Evolutionary conservation across 805 yeast genomes (phyloP), one percentile per base, ranked within the genome.

Genomic region (Peterozyma toletana): DNA sequence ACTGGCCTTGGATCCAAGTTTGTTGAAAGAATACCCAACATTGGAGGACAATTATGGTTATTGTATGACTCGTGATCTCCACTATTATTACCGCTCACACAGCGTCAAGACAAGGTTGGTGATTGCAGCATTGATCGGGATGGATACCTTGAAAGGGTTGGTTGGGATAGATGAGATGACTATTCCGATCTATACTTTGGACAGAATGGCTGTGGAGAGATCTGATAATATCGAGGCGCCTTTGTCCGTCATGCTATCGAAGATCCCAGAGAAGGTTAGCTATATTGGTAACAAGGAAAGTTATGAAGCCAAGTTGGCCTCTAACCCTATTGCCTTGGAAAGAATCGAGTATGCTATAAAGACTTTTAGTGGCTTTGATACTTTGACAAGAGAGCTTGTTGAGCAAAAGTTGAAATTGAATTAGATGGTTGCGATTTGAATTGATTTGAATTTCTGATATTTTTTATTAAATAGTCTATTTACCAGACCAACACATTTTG

Each of bases 151-250:
- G 37, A 33, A 55, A 17, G 62, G 55, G 14, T 48, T 62, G 13
- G 57, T 58, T 35, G 69, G 69, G 31, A 52, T 64, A 27, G 68
- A 64, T 40, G 68, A 55, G 39, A 58, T 63, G 55, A 64, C 69
- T 6, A 39, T 60, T 11, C 62, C 66, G 1, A 48, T 54, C 3
- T 48, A 50, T n/a, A 52, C 62, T n/a, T 39, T 62, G 36, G 53
- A 58, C 48, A 57, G 53, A 45, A 50, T 58, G 37, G 33, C 56
- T 14, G 50, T 48, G 43, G 30, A 33, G 15, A 44, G 47, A 9
- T 48, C 53, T 6, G 49, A 43, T 18, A 57, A 68, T 62, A 40
- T 43, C 35, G 38, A 37, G 14, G 39, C 51, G 10, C 57, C 59
- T 14, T 46, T 46, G 30, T 38, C 53, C n/a, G 46, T 11, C 53